Percentiles rank a stretch among this genome's conserved stretches.
Conservation (phyloP, 2,329 filamentous ascomycete species). For the Penicillium nordicum region DNA sequence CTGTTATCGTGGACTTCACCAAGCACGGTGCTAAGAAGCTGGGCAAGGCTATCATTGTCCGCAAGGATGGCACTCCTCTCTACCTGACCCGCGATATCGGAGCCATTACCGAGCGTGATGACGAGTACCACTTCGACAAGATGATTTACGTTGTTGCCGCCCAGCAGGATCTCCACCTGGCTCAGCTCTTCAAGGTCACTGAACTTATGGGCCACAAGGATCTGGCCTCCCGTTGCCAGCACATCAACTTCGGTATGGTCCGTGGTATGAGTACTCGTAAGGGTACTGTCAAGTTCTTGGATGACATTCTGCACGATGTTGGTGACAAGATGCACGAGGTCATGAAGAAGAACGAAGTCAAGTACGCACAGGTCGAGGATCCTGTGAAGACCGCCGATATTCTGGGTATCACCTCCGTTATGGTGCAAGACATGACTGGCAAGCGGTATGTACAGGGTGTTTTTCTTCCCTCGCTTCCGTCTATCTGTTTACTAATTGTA, state of each 20-base stretch:
- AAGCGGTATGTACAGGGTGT: constrained; percentile 62
- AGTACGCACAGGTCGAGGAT: constrained; percentile 86
- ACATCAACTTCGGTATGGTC: constrained; percentile 66
- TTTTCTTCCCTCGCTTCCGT: constrained; percentile 28
- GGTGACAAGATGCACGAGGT: constrained; percentile 96
- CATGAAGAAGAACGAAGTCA: constrained; percentile 84
- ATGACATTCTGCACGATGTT: constrained; percentile 73
- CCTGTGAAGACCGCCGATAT: constrained; percentile 79
- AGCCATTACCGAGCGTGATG: constrained; percentile 60
- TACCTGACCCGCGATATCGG: constrained; percentile 70
- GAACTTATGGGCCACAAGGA: constrained; percentile 61
- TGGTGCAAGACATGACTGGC: constrained; percentile 97
- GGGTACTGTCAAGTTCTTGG: constrained; percentile 70
- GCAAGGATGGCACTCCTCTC: constrained; percentile 64
- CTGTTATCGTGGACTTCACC: constrained; percentile 65
- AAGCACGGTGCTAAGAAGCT: constrained; percentile 67
- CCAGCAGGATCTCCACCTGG: constrained; percentile 63
- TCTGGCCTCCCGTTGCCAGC: constrained; percentile 56
- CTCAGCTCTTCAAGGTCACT: constrained; percentile 63
- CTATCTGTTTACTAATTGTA: constrained; percentile 43
- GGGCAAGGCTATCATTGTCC: constrained; percentile 64
- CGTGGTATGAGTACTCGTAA: constrained; percentile 63
- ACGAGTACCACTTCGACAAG: constrained; percentile 62
- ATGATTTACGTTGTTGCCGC: constrained; percentile 66
- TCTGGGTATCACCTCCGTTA: constrained; percentile 88